Evolutionary conservation across 345 rosid species (phyloP), one percentile per base, ranked within the genome.

Genomic region (Psidium friedrichsthalianum): DNA sequence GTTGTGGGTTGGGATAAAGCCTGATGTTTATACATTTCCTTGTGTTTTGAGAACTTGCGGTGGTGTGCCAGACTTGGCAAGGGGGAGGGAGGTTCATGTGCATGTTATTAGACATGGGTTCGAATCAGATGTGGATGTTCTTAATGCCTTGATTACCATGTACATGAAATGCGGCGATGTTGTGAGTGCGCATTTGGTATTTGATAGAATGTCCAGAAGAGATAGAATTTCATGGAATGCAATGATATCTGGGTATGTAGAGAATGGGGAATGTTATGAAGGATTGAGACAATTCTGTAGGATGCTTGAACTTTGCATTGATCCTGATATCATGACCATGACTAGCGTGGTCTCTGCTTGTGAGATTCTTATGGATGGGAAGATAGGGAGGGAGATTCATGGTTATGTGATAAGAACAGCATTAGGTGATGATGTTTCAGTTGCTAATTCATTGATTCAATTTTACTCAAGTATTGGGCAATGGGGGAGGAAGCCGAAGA

Each of bases 201-300:
- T 95, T 86, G 96, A 94, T 88, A 88, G 90, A 87, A 95, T 93
- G 99, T 86, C 83, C 83, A 88, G 83, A 55, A 94, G 94, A 87
- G 99, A 96, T 91, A 92, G 91, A 84, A 96, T 96, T 87, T 95
- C 99, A 11, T 95, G 98, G 97, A 97, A 95, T 92, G 99, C 98
- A 0, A 95, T 95, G 91, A 97, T 95, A 84, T 93, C 96, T 0
- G 99, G 99, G 55, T 93, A 91, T 86, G 93, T 97, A 69, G 96
- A 95, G 94, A 97, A 97, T 82, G 93, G 89, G 44, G 90, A 93
- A 84, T 93, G 93, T 85, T 82, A 89, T 51, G 91, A 92, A 89
- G 98, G 98, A 81, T 85, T 97, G 86, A 74, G 90, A 85, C 90
- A 94, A 86, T 97, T 97, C 84, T 88, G 92, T 85, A 83, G 52